Conservation (phyloP, 1,284 basidiomycete genomes). For the Meira nashicola region DNA sequence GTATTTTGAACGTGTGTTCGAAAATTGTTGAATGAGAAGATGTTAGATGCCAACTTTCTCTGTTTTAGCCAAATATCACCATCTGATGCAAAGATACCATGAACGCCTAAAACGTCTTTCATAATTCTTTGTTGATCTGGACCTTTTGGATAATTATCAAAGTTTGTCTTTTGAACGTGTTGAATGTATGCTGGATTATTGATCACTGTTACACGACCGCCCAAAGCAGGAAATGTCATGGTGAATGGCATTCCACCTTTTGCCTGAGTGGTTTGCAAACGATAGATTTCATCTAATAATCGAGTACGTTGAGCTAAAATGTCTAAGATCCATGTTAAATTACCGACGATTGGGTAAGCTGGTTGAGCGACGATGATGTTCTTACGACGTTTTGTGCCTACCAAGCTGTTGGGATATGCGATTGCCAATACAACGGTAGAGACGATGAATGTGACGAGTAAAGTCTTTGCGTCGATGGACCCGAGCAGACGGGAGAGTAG, state of each 20-base stretch:
- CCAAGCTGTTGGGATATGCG: background rate
- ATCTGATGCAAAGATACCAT: conserved; percentile 43
- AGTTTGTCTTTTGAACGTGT: conserved; percentile 41
- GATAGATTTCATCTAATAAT: background rate
- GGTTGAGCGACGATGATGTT: background rate
- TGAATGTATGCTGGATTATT: conserved; percentile 40
- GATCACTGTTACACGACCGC: conserved; percentile 20
- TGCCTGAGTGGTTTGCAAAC: background rate
- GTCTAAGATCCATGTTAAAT: background rate
- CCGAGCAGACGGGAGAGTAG: no score
- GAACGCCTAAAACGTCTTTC: conserved; percentile 28
- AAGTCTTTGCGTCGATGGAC: no score
- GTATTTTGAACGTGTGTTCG: conserved; percentile 10
- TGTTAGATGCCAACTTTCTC: conserved; percentile 39
- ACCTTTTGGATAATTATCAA: conserved; percentile 42
- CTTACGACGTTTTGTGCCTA: background rate
- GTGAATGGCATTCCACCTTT: background rate
- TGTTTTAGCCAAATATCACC: conserved; percentile 43
- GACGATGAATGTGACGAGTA: background rate
- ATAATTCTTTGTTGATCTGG: conserved; percentile 23
- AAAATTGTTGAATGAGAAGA: conserved; percentile 45
- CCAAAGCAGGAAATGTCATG: conserved; percentile 6
- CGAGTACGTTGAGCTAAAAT: background rate
- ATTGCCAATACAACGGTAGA: background rate
- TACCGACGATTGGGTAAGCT: background rate